phyloP scores from a whole-genome alignment of 2,329 filamentous ascomycete species.

The Aspergillus texensis region DNA sequence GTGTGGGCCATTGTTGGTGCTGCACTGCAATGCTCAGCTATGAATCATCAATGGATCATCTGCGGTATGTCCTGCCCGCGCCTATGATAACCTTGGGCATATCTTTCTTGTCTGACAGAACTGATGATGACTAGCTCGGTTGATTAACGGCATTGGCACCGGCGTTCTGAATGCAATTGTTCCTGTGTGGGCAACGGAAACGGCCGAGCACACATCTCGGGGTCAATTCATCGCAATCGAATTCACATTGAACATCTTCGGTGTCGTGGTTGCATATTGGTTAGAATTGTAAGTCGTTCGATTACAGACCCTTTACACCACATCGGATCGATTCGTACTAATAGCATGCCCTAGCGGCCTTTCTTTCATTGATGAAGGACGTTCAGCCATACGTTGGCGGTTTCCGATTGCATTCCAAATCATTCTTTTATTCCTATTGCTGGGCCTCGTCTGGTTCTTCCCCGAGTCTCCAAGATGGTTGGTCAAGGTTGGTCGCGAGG shows the following conservation, averaged over 20 bases:
- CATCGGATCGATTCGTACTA: not conserved
- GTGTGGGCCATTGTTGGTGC: slow-evolving; percentile 64
- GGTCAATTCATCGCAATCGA: slow-evolving; percentile 72
- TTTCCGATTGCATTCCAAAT: slow-evolving; percentile 74
- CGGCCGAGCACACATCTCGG: slow-evolving; percentile 66
- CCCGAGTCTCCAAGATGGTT: slow-evolving; percentile 66
- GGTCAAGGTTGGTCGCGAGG: slow-evolving; percentile 65
- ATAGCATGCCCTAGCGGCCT: slow-evolving; percentile 47
- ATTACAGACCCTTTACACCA: not conserved
- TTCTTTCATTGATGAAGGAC: slow-evolving; percentile 62
- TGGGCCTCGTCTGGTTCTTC: slow-evolving; percentile 64
- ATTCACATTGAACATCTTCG: slow-evolving; percentile 73
- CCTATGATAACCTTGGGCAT: no score
- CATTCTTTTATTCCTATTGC: slow-evolving; percentile 61
- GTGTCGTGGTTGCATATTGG: slow-evolving; percentile 68
- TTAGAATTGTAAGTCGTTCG: slow-evolving; percentile 49
- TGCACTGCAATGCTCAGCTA: slow-evolving; percentile 64
- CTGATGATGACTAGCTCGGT: slow-evolving; percentile 47
- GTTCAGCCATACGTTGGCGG: slow-evolving; percentile 64
- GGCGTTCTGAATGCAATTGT: slow-evolving; percentile 72
- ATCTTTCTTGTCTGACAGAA: no score
- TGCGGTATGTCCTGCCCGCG: slow-evolving; percentile 50
- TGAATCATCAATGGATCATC: slow-evolving; percentile 71
- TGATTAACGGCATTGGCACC: slow-evolving; percentile 68
- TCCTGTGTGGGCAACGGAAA: slow-evolving; percentile 73